Percentiles rank a stretch among this genome's conserved stretches.
phyloP scores from a whole-genome alignment of 208 protist species.

The Zelonia costaricensis region DNA sequence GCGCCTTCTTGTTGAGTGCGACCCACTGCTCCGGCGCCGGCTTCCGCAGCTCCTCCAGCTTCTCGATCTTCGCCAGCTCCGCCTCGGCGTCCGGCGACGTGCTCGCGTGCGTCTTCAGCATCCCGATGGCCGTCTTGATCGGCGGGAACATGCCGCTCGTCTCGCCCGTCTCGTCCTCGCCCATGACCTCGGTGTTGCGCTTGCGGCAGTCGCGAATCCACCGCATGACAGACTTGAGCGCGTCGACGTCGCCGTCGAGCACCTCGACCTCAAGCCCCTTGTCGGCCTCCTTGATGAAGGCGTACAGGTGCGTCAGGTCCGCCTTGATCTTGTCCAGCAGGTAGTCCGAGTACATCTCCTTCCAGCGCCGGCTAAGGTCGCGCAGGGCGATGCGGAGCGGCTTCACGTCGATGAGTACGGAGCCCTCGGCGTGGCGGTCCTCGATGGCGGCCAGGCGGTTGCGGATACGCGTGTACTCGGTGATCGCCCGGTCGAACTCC shows the following conservation, averaged over 20 bases:
- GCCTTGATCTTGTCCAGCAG: constrained; percentile 90
- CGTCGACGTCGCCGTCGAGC: constrained; percentile 87
- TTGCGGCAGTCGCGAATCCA: constrained; percentile 93
- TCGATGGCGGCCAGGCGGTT: constrained; percentile 85
- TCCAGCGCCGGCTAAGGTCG: constrained; percentile 94
- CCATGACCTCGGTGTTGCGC: constrained; percentile 84
- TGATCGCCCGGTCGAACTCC: constrained; percentile 94
- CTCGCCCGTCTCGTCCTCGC: constrained; percentile 81
- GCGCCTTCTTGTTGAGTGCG: constrained; percentile 91
- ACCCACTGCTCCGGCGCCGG: constrained; percentile 92
- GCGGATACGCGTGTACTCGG: constrained; percentile 90
- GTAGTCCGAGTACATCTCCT: constrained; percentile 94
- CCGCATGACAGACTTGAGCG: constrained; percentile 92
- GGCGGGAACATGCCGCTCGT: constrained; percentile 91
- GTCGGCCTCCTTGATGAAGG: constrained; percentile 94
- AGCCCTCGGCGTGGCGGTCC: constrained; percentile 88
- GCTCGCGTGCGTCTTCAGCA: constrained; percentile 91
- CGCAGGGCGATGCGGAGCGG: constrained; percentile 94
- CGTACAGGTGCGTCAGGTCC: constrained; percentile 82
- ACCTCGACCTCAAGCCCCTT: constrained; percentile 93
- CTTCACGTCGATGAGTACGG: constrained; percentile 95
- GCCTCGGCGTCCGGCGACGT: constrained; percentile 73
- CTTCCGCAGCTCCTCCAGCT: constrained; percentile 92
- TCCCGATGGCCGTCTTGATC: constrained; percentile 89
- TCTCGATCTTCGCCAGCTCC: constrained; percentile 88